phyloP scores from a whole-genome alignment of 352 stramenopile genomes.

The Labyrinthula sp. region DNA sequence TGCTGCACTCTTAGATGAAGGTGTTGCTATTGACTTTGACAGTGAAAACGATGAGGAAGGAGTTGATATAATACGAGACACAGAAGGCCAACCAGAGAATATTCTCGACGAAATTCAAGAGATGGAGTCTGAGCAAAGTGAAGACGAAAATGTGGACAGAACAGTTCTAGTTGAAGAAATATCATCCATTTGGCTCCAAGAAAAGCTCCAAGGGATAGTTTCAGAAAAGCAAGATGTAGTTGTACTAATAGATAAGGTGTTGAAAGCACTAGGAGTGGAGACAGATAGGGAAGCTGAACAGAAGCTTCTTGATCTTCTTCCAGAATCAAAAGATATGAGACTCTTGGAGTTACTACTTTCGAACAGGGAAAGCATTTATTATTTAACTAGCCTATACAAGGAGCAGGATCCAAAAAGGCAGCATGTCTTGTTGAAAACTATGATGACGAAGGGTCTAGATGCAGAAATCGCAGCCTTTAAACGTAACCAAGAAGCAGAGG shows the following conservation, averaged over 20 bases:
- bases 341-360: conserved; percentile 1
- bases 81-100: too few relatives aligned
- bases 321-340: conserved; percentile 7
- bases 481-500: not conserved
- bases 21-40: conserved; percentile 3
- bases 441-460: not conserved
- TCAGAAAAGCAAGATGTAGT: conserved; percentile 71
- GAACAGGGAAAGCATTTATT: conserved; percentile 1
- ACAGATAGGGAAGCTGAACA: conserved; percentile 6
- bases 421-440: conserved; percentile 37
- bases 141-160: not conserved
- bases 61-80: not conserved
- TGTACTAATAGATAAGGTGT: conserved; percentile 70
- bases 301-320: conserved; percentile 6
- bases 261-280: conserved; percentile 36
- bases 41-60: not conserved
- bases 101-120: too few relatives aligned
- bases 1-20: not conserved
- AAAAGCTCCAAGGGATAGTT: conserved; percentile 81
- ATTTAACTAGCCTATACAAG: conserved; percentile 28
- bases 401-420: conserved; percentile 37
- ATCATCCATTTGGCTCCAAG: conserved; percentile 92
- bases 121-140: conserved; percentile 13
- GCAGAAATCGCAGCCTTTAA: not conserved
- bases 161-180: conserved; percentile 76